Conservation (phyloP, 1,284 basidiomycete species). For the Violaceomyces palustris region DNA sequence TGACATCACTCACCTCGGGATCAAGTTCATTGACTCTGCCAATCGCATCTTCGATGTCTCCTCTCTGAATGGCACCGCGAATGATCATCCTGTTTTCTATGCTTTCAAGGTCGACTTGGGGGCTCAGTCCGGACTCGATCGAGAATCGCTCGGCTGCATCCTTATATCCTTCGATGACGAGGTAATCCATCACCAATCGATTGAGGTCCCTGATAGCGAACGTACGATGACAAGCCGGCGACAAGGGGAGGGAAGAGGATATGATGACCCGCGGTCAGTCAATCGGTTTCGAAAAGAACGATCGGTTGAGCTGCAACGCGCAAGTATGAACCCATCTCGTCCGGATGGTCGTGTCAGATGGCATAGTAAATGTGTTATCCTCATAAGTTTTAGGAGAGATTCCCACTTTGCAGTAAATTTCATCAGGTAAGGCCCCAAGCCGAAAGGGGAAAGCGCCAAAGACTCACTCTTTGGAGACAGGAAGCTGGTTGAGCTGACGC, state of each 20-base stretch:
- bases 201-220: slow-evolving; percentile 71
- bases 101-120: slow-evolving; percentile 74
- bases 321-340: no score
- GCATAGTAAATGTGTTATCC: slow-evolving; percentile 55
- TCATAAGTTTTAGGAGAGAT: slow-evolving; percentile 61
- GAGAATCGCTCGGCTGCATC: slow-evolving; percentile 91
- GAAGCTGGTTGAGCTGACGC: slow-evolving; percentile 54
- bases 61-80: slow-evolving; percentile 84
- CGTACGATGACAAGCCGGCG: background rate
- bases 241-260: background rate
- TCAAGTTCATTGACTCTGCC: slow-evolving; percentile 88
- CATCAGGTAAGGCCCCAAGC: slow-evolving; percentile 53
- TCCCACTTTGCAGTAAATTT: slow-evolving; percentile 59
- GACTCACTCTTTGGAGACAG: slow-evolving; percentile 59
- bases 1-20: slow-evolving; percentile 74
- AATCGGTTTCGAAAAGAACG: background rate
- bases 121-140: slow-evolving; percentile 71
- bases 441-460: slow-evolving; percentile 21
- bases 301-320: slow-evolving; percentile 4
- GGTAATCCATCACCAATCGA: slow-evolving; percentile 93
- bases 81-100: slow-evolving; percentile 93
- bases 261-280: no score
- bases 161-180: slow-evolving; percentile 95
- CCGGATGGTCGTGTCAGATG: slow-evolving; percentile 57
- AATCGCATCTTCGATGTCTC: slow-evolving; percentile 90